Evolutionary conservation across 257 asterid species (phyloP), one percentile per base, ranked within the genome.

Genomic region (Scutellaria barbata): DNA sequence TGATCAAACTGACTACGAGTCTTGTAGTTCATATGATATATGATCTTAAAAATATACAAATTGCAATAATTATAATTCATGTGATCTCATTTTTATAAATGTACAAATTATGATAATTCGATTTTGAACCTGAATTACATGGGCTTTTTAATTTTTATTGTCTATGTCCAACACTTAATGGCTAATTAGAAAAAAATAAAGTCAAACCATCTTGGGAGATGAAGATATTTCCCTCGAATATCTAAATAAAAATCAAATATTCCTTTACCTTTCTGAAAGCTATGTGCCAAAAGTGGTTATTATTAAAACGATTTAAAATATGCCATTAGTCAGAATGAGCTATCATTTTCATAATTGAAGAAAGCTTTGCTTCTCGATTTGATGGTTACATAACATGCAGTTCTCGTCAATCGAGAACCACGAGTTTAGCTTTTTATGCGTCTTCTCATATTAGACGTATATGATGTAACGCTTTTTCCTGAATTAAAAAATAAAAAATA

Each of bases 321-420:
- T 58, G 64, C 64, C 46, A 13, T 22, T 35, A 45, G 42, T 50
- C 50, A 37, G 30, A 55, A 64, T 39, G 74, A 47, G 60, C 68
- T 4, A 75, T 66, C 74, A 4, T 54, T 75, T 60, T 75, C 75
- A 61, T 22, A 68, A 42, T 33, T 17, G 25, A 30, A 11, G 74
- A 54, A 59, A 46, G 43, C 42, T 37, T 30, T 57, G 61, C 45
- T 51, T 68, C 52, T 61, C 58, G 75, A 66, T 47, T 41, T 16
- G 68, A 51, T 59, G 40, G 55, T 2, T 51, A 46, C 53, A 9
- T 60, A 71, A 59, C 69, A 61, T 61, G 54, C 35, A 17, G 17
- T 62, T 62, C 39, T 62, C 68, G 40, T 10, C 50, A 25, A 12
- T 22, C 41, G 76, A 30, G 72, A 66, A 48, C 40, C 50, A 66